Evolutionary conservation across 306 rosid genomes (phyloP).

Genomic region (Vicia villosa): DNA sequence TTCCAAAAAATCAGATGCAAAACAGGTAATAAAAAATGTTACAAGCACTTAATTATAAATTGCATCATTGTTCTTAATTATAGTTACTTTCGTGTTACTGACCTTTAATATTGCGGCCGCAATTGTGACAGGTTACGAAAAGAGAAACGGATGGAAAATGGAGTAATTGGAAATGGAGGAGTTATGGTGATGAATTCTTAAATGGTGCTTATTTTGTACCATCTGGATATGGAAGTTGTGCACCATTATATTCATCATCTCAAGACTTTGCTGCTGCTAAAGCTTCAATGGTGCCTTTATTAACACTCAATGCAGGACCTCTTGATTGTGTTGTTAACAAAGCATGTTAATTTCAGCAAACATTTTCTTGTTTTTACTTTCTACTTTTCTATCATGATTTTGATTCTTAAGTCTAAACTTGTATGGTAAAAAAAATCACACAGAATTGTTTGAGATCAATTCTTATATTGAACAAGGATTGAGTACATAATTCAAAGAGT

Average conservation of each 20-base stretch:
- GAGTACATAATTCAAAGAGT: neutral
- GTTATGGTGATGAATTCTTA: slow-evolving; percentile 56
- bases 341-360: slow-evolving; percentile 46
- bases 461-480: neutral
- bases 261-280: slow-evolving; percentile 55
- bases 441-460: neutral
- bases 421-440: neutral
- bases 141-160: slow-evolving; percentile 57
- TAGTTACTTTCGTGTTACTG: neutral
- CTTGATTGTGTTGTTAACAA: slow-evolving; percentile 53
- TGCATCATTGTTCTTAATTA: neutral
- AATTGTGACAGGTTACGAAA: slow-evolving; percentile 64
- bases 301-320: slow-evolving; percentile 74
- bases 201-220: slow-evolving; percentile 88
- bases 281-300: slow-evolving; percentile 59
- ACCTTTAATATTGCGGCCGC: neutral
- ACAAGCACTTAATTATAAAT: neutral
- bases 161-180: slow-evolving; percentile 87
- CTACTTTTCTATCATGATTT: neutral
- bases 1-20: slow-evolving; percentile 41
- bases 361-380: neutral
- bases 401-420: neutral
- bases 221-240: slow-evolving; percentile 84
- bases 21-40: slow-evolving; percentile 48
- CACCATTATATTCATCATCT: slow-evolving; percentile 52